Conservation (phyloP, 2,329 filamentous ascomycete genomes). For the Fusarium liriodendri region DNA sequence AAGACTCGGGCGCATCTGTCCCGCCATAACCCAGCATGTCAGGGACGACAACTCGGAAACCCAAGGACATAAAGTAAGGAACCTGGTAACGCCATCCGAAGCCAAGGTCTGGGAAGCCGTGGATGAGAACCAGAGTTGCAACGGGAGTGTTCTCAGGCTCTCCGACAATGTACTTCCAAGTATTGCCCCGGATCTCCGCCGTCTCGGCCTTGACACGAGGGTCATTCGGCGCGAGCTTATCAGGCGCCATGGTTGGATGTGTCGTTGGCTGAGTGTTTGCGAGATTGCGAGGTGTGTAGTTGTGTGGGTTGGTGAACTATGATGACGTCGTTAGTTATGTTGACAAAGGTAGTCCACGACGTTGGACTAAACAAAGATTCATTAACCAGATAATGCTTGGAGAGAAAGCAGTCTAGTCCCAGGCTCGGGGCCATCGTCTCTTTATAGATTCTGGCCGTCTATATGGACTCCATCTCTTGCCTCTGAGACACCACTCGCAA, state of each 20-base stretch:
- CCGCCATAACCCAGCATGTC: conserved; percentile 90
- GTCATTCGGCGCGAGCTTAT: conserved; percentile 76
- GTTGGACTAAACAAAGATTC: not conserved
- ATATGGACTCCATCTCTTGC: not conserved
- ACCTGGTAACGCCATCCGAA: conserved; percentile 94
- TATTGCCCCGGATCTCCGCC: conserved; percentile 73
- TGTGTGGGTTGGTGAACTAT: not conserved
- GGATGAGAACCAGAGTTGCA: conserved; percentile 67
- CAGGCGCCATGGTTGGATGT: conserved; percentile 58
- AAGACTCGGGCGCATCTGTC: conserved; percentile 74
- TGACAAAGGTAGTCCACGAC: not conserved
- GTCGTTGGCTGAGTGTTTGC: not conserved
- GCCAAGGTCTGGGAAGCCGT: conserved; percentile 86
- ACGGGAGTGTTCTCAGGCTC: conserved; percentile 58
- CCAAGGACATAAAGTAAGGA: conserved; percentile 76
- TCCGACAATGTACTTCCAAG: conserved; percentile 74
- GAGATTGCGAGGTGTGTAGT: not conserved
- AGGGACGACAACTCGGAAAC: conserved; percentile 82
- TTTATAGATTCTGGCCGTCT: not conserved
- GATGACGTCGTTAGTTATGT: conserved; percentile 16
- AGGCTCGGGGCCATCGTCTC: not conserved
- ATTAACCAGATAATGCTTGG: not conserved
- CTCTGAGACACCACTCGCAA: not conserved
- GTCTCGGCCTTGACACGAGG: conserved; percentile 73
- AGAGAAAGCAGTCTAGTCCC: not conserved